Percentiles rank a stretch among this genome's conserved stretches.
Evolutionary conservation across 139 green algal genomes (phyloP).

Genomic region (Edaphochlamys debaryana): DNA sequence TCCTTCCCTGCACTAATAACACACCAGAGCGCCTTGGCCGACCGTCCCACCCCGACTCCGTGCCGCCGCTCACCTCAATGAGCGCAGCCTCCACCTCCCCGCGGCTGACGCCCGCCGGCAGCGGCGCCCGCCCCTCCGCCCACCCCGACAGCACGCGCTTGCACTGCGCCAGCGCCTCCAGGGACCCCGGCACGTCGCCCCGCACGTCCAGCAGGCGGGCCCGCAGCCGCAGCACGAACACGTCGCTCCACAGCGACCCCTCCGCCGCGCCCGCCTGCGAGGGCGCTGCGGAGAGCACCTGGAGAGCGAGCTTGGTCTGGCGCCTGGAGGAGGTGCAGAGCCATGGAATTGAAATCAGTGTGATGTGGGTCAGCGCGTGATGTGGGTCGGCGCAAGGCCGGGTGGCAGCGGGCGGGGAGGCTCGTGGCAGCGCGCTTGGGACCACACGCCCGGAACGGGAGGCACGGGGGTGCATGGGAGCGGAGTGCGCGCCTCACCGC

Average conservation of each 20-base stretch:
- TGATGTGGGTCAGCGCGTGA: too few relatives aligned
- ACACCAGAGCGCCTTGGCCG: too few relatives aligned
- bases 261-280: background rate
- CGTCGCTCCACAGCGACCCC: background rate
- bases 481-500: slow-evolving; percentile 4
- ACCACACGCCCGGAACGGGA: too few relatives aligned
- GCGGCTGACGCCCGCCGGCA: background rate
- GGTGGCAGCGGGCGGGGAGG: too few relatives aligned
- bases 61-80: background rate
- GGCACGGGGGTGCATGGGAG: too few relatives aligned
- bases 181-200: background rate
- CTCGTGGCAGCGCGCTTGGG: too few relatives aligned
- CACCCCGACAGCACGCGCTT: slow-evolving; percentile 21
- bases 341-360: too few relatives aligned
- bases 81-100: background rate
- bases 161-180: slow-evolving; percentile 16
- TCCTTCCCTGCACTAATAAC: too few relatives aligned
- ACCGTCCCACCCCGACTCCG: too few relatives aligned
- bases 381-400: too few relatives aligned
- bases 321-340: background rate
- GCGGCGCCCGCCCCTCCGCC: background rate
- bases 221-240: slow-evolving; percentile 24
- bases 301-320: slow-evolving; percentile 9
- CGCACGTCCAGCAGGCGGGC: slow-evolving; percentile 15
- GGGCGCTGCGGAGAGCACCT: slow-evolving; percentile 14